A percentile compares a stretch with the other conserved stretches of the same genome.
Evolutionary conservation across 208 protist genomes (phyloP).

Genomic region (Wallacemonas sp.): DNA sequence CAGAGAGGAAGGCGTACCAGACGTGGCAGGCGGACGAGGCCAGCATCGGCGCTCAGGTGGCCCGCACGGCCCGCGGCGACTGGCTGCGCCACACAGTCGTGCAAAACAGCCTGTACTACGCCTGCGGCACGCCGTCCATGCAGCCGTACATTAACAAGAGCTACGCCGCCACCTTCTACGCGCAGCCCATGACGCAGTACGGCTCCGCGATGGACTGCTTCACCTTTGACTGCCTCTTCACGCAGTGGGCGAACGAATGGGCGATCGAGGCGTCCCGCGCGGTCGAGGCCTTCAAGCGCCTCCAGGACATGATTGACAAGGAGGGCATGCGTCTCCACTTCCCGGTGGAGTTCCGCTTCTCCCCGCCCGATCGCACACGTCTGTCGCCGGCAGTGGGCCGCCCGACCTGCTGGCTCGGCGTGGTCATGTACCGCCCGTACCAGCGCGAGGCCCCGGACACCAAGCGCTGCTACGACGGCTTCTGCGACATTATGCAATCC

Average conservation of each 20-base stretch:
- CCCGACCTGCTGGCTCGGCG: conserved; percentile 79
- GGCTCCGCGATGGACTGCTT: conserved; percentile 66
- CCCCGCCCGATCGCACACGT: conserved; percentile 45
- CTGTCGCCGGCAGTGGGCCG: conserved; percentile 64
- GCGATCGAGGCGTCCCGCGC: conserved; percentile 51
- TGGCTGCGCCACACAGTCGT: conserved; percentile 63
- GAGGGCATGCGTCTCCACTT: conserved; percentile 72
- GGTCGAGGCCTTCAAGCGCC: conserved; percentile 43
- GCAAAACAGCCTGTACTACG: conserved; percentile 47
- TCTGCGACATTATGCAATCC: conserved; percentile 53
- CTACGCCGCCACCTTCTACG: conserved; percentile 52
- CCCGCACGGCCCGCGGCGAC: conserved; percentile 31
- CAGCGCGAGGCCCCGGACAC: conserved; percentile 55
- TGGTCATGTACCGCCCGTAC: conserved; percentile 85
- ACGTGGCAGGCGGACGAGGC: conserved; percentile 21
- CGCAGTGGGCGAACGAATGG: conserved; percentile 84
- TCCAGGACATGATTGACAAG: conserved; percentile 57
- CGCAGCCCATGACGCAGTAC: conserved; percentile 35
- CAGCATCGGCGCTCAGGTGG: conserved; percentile 14
- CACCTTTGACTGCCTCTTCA: conserved; percentile 83
- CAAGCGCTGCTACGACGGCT: conserved; percentile 61
- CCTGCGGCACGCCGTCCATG: conserved; percentile 42
- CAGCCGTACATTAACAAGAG: conserved; percentile 66
- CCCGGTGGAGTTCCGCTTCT: conserved; percentile 86
- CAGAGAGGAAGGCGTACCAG: conserved; percentile 17